Percentiles rank a stretch among this genome's conserved stretches.
Conservation (phyloP, 2,329 filamentous ascomycete species). For the Drechslerella dactyloides region DNA sequence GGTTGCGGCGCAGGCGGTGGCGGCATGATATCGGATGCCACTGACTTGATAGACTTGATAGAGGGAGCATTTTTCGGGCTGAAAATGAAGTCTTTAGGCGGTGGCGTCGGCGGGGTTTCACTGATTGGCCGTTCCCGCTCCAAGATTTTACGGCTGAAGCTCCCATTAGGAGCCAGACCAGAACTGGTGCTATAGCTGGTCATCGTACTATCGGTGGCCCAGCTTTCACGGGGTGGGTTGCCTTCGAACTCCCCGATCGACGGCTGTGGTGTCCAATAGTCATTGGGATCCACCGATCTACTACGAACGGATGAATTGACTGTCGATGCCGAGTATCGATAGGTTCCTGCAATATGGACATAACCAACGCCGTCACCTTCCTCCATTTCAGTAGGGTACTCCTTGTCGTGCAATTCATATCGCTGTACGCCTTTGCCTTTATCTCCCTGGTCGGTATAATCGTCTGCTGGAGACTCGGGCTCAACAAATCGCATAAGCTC, state of each 20-base stretch:
- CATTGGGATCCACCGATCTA: slow-evolving; percentile 48
- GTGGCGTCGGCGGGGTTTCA: slow-evolving; percentile 45
- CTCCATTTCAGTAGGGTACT: slow-evolving; percentile 27
- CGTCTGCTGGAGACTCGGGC: slow-evolving; percentile 37
- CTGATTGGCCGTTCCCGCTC: slow-evolving; percentile 39
- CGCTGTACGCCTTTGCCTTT: slow-evolving; percentile 26
- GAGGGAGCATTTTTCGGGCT: slow-evolving; percentile 45
- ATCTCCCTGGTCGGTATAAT: slow-evolving; percentile 22
- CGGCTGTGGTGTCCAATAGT: slow-evolving; percentile 49
- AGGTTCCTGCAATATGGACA: slow-evolving; percentile 43
- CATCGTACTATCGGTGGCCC: slow-evolving; percentile 46
- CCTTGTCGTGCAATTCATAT: slow-evolving; percentile 48
- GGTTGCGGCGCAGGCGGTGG: slow-evolving; percentile 17
- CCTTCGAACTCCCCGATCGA: slow-evolving; percentile 44
- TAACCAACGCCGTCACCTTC: slow-evolving; percentile 32
- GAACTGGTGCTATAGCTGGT: slow-evolving; percentile 47
- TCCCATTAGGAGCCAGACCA: slow-evolving; percentile 40
- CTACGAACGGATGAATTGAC: slow-evolving; percentile 46
- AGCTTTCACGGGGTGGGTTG: slow-evolving; percentile 42
- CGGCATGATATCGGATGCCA: slow-evolving; percentile 47
- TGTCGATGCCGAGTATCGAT: slow-evolving; percentile 42
- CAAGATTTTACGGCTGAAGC: slow-evolving; percentile 49
- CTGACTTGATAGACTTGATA: slow-evolving; percentile 44
- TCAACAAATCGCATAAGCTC: slow-evolving; percentile 49
- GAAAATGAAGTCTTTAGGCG: slow-evolving; percentile 46